A percentile compares a stretch with the other conserved stretches of the same genome.
Evolutionary conservation across 148 eudicot species (phyloP).

Genomic region (Camellia lanceoleosa): DNA sequence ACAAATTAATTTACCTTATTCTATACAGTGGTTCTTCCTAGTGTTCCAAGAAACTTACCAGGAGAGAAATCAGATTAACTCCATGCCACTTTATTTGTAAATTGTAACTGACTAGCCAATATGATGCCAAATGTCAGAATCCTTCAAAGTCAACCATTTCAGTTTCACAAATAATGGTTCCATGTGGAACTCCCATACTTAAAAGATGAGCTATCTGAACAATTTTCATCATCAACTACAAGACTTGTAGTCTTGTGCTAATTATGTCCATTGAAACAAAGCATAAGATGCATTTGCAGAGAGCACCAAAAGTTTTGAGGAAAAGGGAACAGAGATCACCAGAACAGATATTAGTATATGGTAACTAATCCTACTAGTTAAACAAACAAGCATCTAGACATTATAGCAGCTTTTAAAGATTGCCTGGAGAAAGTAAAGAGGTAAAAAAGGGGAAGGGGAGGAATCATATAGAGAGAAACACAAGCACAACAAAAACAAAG

Average conservation of each 20-base stretch:
- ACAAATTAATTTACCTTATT: neutral
- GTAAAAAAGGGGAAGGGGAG: neutral
- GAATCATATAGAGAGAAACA: neutral
- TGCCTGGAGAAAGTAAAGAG: neutral
- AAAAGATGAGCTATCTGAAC: neutral
- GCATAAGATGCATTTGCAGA: neutral
- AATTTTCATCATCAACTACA: neutral
- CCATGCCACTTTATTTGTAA: slow-evolving; percentile 2
- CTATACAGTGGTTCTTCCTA: neutral
- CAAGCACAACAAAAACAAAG: neutral
- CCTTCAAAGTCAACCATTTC: neutral
- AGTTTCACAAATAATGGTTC: neutral
- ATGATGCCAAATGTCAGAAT: neutral
- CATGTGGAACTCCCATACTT: neutral
- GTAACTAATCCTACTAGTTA: neutral
- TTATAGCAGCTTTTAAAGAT: neutral
- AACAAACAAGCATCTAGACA: neutral
- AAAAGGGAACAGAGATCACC: neutral
- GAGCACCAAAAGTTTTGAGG: neutral
- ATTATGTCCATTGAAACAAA: neutral
- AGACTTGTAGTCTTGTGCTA: neutral
- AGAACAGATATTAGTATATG: neutral
- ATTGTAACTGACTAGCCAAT: neutral
- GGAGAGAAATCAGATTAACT: neutral
- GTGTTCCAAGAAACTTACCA: neutral